Evolutionary conservation across 164 flowering plant genomes (phyloP), one percentile per base, ranked within the genome.

Genomic region (Akebia trifoliata): DNA sequence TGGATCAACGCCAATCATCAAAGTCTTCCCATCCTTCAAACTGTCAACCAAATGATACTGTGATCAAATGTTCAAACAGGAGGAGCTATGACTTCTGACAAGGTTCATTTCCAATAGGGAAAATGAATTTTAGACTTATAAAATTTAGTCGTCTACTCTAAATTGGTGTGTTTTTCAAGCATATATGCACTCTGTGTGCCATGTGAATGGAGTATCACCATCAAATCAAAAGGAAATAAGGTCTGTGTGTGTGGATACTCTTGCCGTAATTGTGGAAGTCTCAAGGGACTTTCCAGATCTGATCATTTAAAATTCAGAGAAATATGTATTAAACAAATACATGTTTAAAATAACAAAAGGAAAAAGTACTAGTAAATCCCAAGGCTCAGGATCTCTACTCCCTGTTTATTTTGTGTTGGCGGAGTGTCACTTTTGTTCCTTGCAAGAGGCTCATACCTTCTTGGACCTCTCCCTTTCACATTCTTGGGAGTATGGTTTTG

Each of bases 11-110:
- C 0, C 96, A 80, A 60, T 77, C 71, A 54, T 92, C 95, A 58
- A 92, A 92, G 46, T 62, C 78, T 45, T 81, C 77, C 96, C 96
- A 92, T 47, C 96, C 98, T 74, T 89, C 95, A 62, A 73, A 69
- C 98, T 92, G 78, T 46, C 26, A 50, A 22, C 38, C 31, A 54
- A 40, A 65, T 6, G 22, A 37, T 12, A 39, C 15, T 3, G 17
- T 20, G 14, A 50, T 39, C n/a, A 28, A 22, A 11, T n/a, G n/a
- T n/a, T n/a, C n/a, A n/a, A n/a, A n/a, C n/a, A n/a, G n/a, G n/a
- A n/a, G n/a, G n/a, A n/a, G n/a, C n/a, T n/a, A n/a, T n/a, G n/a
- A n/a, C n/a, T n/a, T n/a, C n/a, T n/a, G n/a, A n/a, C n/a, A n/a
- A n/a, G n/a, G n/a, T n/a, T n/a, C n/a, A n/a, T n/a, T n/a, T n/a